These are phyloP conservation scores for Paramecium tetraurelia DNA, from an alignment of 73 alveolate species.

Conservation along the genomic window DNA sequence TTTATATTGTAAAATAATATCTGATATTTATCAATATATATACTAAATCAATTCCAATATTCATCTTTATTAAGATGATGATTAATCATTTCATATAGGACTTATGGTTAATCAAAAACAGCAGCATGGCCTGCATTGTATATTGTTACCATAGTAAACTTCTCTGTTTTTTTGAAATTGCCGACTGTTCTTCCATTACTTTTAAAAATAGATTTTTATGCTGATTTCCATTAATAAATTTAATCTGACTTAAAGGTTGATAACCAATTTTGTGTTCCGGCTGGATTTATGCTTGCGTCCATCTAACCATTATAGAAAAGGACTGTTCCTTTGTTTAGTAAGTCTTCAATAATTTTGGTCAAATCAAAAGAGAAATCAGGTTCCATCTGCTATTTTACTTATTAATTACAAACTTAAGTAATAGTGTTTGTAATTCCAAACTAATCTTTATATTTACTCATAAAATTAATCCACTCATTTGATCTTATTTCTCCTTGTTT, in stretches of 20 bases:
- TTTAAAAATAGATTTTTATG: not conserved
- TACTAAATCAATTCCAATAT: not conserved
- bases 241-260: not conserved
- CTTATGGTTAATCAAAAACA: not conserved
- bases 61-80: not conserved
- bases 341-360: not conserved
- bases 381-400: not conserved
- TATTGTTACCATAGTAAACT: not conserved
- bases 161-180: not conserved
- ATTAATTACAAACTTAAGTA: not conserved
- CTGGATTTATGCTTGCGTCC: not conserved
- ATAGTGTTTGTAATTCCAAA: not conserved
- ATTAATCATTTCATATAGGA: not conserved
- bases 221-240: not conserved
- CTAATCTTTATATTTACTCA: not conserved
- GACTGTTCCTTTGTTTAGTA: not conserved
- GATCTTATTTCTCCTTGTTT: not conserved
- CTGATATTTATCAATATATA: not conserved
- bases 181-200: not conserved
- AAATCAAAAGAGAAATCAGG: not conserved
- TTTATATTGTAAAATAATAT: too few relatives aligned
- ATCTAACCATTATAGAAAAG: not conserved
- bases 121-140: constrained; percentile 37
- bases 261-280: not conserved
- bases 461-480: not conserved